Conservation (phyloP, 2,329 filamentous ascomycete species). For the Aspergillus neotritici region DNA sequence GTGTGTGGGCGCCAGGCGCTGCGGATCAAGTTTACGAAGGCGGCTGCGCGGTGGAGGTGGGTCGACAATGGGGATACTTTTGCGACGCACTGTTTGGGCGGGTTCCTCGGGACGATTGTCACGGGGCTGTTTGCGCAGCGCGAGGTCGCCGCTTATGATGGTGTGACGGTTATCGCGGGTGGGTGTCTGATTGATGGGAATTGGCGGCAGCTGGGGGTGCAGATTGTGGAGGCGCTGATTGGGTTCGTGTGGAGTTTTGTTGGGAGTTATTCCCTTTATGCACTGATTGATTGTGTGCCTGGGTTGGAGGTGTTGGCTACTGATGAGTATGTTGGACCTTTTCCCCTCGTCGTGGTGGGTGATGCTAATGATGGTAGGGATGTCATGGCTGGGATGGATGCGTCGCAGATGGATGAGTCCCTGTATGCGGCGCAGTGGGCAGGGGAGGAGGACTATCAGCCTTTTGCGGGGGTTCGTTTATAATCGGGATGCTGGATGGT, state of each 20-base stretch:
- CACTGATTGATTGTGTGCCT: conserved; percentile 49
- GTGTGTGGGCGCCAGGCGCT: conserved; percentile 48
- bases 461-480: conserved; percentile 11
- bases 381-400: conserved; percentile 45
- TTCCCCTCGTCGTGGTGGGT: background rate
- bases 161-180: conserved; percentile 44
- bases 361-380: conserved; percentile 21
- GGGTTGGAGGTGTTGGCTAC: conserved; percentile 49
- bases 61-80: conserved; percentile 54
- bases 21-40: conserved; percentile 48
- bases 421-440: conserved; percentile 35
- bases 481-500: conserved; percentile 1
- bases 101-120: conserved; percentile 46
- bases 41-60: conserved; percentile 45
- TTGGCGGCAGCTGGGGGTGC: conserved; percentile 44
- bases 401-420: conserved; percentile 48
- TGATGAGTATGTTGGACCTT: conserved; percentile 43
- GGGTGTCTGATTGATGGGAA: conserved; percentile 53
- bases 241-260: conserved; percentile 50
- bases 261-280: conserved; percentile 46
- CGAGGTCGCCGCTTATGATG: conserved; percentile 48
- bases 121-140: conserved; percentile 49
- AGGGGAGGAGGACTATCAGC: conserved; percentile 25
- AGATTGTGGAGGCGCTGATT: conserved; percentile 48
- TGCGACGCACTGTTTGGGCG: conserved; percentile 51